Base-by-base conservation (phyloP, 495 filamentous ascomycete species). In the Penicillium manginii region DNA sequence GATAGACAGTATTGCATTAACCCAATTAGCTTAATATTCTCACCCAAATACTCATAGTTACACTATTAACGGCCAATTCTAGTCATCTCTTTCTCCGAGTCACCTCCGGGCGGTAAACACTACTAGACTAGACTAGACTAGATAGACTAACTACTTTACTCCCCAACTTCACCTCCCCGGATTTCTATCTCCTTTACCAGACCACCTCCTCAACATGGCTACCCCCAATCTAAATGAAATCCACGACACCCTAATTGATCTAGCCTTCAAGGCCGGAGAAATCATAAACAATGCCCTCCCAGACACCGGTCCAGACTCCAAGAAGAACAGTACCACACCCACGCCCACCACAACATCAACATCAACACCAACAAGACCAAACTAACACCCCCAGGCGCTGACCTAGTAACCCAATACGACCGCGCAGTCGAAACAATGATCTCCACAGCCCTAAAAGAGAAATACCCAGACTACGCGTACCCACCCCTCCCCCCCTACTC, bases 361-460 rank as follows among this genome's bases (percentile, higher is more conserved):
- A n/a, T 40, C 11, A 37, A 54, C 33, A 51, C 45, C 58, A 56
- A 50, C 72, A 29, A 62, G 14, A 11, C 4, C 18, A 23, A 37
- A 37, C 33, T 37, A 11, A 37, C 1, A 3, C 33, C 33, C 33
- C 4, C 47, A 91, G 88, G 88, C 56, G 88, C 86, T 57, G 92
- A 96, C 70, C 83, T 96, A 32, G 91, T 96, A 31, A 96, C 92
- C 22, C 88, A 93, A 72, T 91, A 91, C 59, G 91, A 96, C 73
- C 85, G 84, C 61, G 91, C 88, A 2, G 89, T 96, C 43, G 91
- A 96, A 66, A 81, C 79, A 22, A 85, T 91, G 77, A 84, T 96
- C 51, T 86, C 84, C 4, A 78, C 78, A 2, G 78, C 77, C n/a
- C 80, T 96, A 26, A 77, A 71, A 43, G 65, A 78, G 22, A 78